Percentiles rank a stretch among this genome's conserved stretches.
Conservation (phyloP, 345 rosid genomes). For the Abelmoschus esculentus region DNA sequence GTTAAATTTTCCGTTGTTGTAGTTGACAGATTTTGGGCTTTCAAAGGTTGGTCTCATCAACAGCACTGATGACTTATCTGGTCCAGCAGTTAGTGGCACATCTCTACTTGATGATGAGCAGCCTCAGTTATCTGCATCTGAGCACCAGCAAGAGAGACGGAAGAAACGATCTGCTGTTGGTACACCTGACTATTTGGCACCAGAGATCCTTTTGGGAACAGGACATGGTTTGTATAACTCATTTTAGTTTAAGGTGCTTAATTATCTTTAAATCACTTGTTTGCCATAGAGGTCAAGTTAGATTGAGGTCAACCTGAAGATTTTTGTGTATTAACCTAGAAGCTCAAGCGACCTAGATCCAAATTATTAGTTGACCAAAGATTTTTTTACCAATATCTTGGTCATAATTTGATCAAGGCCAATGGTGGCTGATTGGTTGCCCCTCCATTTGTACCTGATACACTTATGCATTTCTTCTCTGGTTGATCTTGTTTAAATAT, state of each 20-base stretch:
- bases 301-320: constrained; percentile 7
- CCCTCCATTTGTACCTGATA: neutral
- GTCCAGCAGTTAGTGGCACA: constrained; percentile 75
- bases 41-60: constrained; percentile 97
- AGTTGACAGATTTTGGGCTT: constrained; percentile 86
- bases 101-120: constrained; percentile 85
- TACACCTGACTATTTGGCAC: constrained; percentile 99
- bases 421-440: neutral
- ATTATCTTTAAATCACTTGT: constrained; percentile 11
- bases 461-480: constrained; percentile 2
- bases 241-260: constrained; percentile 21
- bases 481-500: constrained; percentile 10
- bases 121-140: constrained; percentile 49
- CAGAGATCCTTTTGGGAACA: constrained; percentile 97
- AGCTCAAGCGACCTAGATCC: constrained; percentile 3
- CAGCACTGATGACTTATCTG: constrained; percentile 97
- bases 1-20: constrained; percentile 20
- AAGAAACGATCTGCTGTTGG: constrained; percentile 99
- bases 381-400: neutral
- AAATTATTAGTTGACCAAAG: neutral
- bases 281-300: constrained; percentile 2
- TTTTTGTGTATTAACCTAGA: neutral
- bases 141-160: constrained; percentile 59
- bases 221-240: constrained; percentile 85
- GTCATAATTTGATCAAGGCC: neutral